These are phyloP conservation scores for Leccinum truebloodii DNA, from an alignment of 768 basidiomycete genomes.

Conservation along the genomic window DNA sequence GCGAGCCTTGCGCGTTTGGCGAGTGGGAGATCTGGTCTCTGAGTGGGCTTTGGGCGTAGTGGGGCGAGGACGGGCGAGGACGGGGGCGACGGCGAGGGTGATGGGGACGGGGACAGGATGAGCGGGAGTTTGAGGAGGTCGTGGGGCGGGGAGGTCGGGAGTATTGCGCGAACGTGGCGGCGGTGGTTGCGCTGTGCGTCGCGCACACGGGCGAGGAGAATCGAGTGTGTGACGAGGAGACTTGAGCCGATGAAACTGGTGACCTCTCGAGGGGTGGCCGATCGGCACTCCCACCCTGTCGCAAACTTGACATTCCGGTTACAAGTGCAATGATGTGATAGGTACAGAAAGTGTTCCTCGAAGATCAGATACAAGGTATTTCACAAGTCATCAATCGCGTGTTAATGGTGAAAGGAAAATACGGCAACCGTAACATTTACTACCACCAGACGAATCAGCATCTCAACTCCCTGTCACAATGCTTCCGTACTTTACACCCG, in stretches of 20 bases:
- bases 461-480: not conserved
- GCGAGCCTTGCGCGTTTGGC: slow-evolving; percentile 71
- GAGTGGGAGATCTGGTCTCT: slow-evolving; percentile 57
- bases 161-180: slow-evolving; percentile 53
- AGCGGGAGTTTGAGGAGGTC: slow-evolving; percentile 58
- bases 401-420: too few species aligned
- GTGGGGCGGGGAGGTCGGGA: slow-evolving; percentile 52
- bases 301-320: too few species aligned
- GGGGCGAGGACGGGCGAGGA: slow-evolving; percentile 43
- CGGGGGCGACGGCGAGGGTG: slow-evolving; percentile 50
- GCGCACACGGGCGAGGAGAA: slow-evolving; percentile 60
- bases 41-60: slow-evolving; percentile 36
- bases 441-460: too few species aligned
- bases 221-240: slow-evolving; percentile 59
- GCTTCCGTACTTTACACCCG: not conserved
- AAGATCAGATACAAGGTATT: too few species aligned
- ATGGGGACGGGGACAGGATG: slow-evolving; percentile 56
- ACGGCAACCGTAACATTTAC: too few species aligned
- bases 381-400: not conserved
- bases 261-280: too few species aligned
- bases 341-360: too few species aligned
- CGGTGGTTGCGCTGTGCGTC: slow-evolving; percentile 57
- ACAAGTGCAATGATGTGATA: too few species aligned
- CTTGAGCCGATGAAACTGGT: slow-evolving; percentile 21
- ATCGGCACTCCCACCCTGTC: too few species aligned